Percentiles rank a stretch among this genome's conserved stretches.
Conservation (phyloP, 176 grass and related monocot genomes). For the Pharus latifolius region DNA sequence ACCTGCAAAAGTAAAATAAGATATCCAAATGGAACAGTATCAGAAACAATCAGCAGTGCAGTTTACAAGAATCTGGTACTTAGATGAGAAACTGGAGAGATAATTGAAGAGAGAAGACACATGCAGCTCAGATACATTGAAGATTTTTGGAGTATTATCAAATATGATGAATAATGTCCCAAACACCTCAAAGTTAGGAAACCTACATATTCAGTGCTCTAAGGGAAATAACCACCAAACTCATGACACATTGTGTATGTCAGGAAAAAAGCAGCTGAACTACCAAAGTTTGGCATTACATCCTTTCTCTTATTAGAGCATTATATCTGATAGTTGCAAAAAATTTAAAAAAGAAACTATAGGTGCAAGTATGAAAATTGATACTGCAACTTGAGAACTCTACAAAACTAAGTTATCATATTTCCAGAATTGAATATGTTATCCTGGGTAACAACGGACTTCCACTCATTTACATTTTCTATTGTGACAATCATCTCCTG, state of each 20-base stretch:
- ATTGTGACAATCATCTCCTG: not conserved
- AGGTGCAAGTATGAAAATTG: not conserved
- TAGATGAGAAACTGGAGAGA: not conserved
- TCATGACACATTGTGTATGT: not conserved
- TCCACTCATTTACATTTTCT: not conserved
- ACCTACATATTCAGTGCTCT: not conserved
- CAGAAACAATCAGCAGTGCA: not conserved
- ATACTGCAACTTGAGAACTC: conserved; percentile 1
- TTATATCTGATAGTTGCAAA: not conserved
- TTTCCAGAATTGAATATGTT: not conserved
- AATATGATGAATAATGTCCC: not conserved
- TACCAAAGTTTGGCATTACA: not conserved
- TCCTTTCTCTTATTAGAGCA: not conserved
- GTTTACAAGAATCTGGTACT: not conserved
- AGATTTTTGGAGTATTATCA: not conserved
- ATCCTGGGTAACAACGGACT: not conserved
- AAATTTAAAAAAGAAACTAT: not conserved
- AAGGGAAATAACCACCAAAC: not conserved
- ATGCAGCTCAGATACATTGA: not conserved
- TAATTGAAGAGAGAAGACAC: not conserved
- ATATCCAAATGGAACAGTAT: conserved; percentile 4
- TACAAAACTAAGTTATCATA: not conserved
- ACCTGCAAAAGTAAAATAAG: conserved; percentile 43
- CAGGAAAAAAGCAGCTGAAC: not conserved
- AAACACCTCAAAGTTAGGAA: not conserved